A percentile compares a stretch with the other conserved stretches of the same genome.
Conservation (phyloP, 2,329 filamentous ascomycete genomes). For the Fusarium ambrosium region DNA sequence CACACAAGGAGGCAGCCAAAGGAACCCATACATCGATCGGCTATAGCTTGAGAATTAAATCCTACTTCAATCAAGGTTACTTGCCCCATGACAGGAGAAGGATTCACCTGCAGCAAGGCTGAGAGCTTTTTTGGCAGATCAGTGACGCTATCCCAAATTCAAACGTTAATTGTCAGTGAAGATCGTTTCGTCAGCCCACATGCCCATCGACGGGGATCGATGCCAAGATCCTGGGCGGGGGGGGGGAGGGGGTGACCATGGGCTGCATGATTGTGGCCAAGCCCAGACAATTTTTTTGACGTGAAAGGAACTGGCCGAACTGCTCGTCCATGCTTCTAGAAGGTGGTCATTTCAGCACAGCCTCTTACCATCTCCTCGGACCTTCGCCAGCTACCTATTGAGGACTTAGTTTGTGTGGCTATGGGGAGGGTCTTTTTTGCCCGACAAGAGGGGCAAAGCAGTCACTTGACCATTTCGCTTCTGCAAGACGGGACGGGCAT, state of each 20-base stretch:
- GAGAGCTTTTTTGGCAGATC: background rate
- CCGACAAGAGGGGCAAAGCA: background rate
- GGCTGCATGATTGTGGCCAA: conserved; percentile 1
- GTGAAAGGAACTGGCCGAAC: background rate
- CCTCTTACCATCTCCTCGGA: background rate
- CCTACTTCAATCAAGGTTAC: background rate
- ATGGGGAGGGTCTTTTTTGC: background rate
- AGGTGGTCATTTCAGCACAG: background rate
- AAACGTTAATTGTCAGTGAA: background rate
- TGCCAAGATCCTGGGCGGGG: background rate
- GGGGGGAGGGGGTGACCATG: background rate
- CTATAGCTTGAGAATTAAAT: background rate
- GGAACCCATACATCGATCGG: background rate
- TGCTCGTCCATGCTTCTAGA: conserved; percentile 1
- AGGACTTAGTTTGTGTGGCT: background rate
- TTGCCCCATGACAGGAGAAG: background rate
- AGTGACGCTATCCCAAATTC: background rate
- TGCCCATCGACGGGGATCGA: background rate
- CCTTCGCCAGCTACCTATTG: background rate
- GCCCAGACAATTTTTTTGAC: conserved; percentile 1
- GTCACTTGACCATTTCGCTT: conserved; percentile 4
- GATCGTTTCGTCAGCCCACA: background rate
- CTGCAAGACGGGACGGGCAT: background rate
- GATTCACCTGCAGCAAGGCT: background rate
- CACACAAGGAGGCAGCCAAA: background rate